Conservation (phyloP, 768 basidiomycete species). For the Auriscalpium orientale region DNA sequence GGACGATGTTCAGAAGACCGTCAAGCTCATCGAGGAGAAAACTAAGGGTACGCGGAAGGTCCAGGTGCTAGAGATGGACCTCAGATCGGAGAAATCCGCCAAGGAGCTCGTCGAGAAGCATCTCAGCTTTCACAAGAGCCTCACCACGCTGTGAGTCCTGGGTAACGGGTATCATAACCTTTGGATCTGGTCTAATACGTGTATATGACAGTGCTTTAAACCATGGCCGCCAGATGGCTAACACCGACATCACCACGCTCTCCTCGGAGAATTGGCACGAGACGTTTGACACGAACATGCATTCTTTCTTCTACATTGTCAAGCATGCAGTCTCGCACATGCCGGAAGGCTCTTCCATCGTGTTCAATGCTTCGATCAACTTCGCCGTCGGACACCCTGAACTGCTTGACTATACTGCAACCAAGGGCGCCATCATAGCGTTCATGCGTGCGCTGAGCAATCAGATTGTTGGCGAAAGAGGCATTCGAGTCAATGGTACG, state of each 20-base stretch:
- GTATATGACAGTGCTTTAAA: conserved; percentile 30
- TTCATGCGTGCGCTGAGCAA: conserved; percentile 42
- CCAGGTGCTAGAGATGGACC: conserved; percentile 29
- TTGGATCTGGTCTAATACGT: neutral
- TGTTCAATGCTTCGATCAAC: conserved; percentile 39
- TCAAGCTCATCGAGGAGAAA: conserved; percentile 30
- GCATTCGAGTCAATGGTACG: conserved; percentile 38
- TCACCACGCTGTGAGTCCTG: conserved; percentile 33
- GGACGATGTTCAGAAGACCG: conserved; percentile 31
- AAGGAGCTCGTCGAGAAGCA: conserved; percentile 31
- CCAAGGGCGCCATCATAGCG: conserved; percentile 45
- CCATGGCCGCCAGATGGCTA: conserved; percentile 36
- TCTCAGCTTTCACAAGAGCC: conserved; percentile 27
- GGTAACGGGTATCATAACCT: neutral
- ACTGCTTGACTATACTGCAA: conserved; percentile 46
- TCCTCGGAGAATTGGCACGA: conserved; percentile 36
- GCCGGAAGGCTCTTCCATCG: conserved; percentile 31
- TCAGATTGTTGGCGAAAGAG: conserved; percentile 42
- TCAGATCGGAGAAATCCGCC: conserved; percentile 32
- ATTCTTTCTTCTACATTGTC: conserved; percentile 39
- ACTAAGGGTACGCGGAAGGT: conserved; percentile 31
- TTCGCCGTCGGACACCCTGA: conserved; percentile 36
- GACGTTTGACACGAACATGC: conserved; percentile 31
- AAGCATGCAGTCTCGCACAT: conserved; percentile 41
- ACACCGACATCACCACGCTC: conserved; percentile 29